Evolutionary conservation across 2,329 filamentous ascomycete genomes (phyloP), one percentile per base, ranked within the genome.

Genomic region (Laburnicola sp.): DNA sequence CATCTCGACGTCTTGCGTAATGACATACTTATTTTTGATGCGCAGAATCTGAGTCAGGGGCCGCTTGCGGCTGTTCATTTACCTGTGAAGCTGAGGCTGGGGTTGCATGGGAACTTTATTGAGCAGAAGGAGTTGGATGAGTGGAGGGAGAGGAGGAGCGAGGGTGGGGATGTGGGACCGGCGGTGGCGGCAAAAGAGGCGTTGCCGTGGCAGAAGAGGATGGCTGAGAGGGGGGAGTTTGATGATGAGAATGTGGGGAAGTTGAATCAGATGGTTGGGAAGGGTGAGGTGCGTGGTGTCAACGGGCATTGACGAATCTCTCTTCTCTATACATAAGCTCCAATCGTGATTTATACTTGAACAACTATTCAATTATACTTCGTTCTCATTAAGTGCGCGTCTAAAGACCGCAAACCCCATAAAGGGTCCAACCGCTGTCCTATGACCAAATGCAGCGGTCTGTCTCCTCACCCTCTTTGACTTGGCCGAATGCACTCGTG

Each of bases 1-100:
- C 56, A 74, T 73, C 48, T 70, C 9, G 66, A 69, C 42, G 75
- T 78, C 9, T 58, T 75, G 36, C 59, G 72, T 35, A 74, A 73
- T 16, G 73, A 76, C 39, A 63, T 76, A 6, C 55, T 75, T 5
- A 69, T 79, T 3, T 65, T 80, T 46, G 75, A 78, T 48, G 76
- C 76, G 4, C 58, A 50, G 50, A 60, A 74, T 10, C 63, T 78
- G 16, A 60, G 59, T 3, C 69, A 70, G 26, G 68, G 66, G 10
- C 74, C 76, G 4, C 41, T 76, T 0, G 75, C 76, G 2, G 63
- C 75, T 3, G 60, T 76, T 1, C 68, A 76, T 57, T 44, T 78
- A 44, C 76, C 76, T 2, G 60, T 71, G 0, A 71, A 70, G 54
- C 27, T 71, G 44, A 60, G 63, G 34, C 42, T 70, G 31, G 68